Percentiles rank a stretch among this genome's conserved stretches.
These are phyloP conservation scores for Chaetomium sp. DNA, from an alignment of 2,329 filamentous ascomycete species.

Conservation along the genomic window DNA sequence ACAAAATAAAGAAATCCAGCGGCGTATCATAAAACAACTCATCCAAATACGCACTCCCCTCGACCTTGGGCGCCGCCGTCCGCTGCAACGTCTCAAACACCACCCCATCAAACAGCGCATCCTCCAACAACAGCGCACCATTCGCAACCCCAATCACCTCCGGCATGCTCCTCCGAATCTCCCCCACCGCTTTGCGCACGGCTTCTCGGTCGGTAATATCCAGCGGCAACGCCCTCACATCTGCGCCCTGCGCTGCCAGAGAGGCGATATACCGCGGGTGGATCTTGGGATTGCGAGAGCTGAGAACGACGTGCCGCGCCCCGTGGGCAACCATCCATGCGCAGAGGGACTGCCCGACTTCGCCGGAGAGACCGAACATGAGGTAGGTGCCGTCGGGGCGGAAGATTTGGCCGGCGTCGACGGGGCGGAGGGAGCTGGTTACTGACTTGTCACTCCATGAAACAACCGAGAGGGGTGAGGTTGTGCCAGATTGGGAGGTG, in stretches of 20 bases:
- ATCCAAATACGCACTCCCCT: constrained; percentile 27
- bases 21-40: constrained; percentile 24
- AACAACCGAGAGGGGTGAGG: not conserved
- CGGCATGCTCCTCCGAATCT: constrained; percentile 14
- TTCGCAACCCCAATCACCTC: constrained; percentile 33
- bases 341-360: constrained; percentile 27
- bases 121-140: constrained; percentile 34
- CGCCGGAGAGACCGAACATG: constrained; percentile 26
- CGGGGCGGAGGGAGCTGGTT: not conserved
- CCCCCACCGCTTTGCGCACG: not conserved
- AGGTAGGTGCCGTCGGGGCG: constrained; percentile 24
- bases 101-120: constrained; percentile 24
- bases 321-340: constrained; percentile 29
- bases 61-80: constrained; percentile 28
- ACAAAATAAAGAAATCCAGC: constrained; percentile 30
- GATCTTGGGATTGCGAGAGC: constrained; percentile 29
- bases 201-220: constrained; percentile 18
- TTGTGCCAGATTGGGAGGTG: no score
- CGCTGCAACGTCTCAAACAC: constrained; percentile 15
- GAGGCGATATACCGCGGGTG: constrained; percentile 19
- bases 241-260: constrained; percentile 12
- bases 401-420: not conserved
- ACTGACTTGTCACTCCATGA: not conserved
- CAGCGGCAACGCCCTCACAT: constrained; percentile 1
- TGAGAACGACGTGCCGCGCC: constrained; percentile 27